Evolutionary conservation across 176 grass and related monocot species (phyloP).

Genomic region (Avena atlantica): DNA sequence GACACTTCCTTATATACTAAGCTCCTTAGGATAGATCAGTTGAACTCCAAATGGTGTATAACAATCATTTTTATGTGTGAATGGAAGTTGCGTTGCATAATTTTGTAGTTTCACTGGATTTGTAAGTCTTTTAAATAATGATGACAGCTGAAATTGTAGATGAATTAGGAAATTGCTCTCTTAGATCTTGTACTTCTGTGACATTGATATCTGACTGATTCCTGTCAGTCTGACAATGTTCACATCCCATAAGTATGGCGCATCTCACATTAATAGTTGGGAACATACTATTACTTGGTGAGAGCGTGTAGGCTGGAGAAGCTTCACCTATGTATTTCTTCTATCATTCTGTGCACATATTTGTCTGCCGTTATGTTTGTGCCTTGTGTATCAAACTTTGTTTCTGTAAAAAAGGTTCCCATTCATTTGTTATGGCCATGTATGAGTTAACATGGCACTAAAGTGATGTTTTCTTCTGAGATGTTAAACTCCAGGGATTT

Average conservation of each 20-base stretch:
- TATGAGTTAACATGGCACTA: background rate
- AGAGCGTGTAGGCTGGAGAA: background rate
- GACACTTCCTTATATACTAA: background rate
- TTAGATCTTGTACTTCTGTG: background rate
- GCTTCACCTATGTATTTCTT: background rate
- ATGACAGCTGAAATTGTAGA: background rate
- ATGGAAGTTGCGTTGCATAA: background rate
- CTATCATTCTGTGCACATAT: slow-evolving; percentile 1
- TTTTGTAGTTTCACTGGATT: slow-evolving; percentile 29
- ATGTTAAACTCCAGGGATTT: background rate
- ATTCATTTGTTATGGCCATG: background rate
- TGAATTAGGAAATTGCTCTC: slow-evolving; percentile 13
- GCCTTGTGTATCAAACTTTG: background rate
- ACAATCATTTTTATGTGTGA: background rate
- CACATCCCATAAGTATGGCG: background rate
- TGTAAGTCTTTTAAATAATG: slow-evolving; percentile 28
- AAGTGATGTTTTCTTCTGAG: background rate
- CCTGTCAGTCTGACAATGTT: background rate
- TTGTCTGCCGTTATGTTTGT: background rate
- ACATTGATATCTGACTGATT: slow-evolving; percentile 12
- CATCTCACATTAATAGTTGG: background rate
- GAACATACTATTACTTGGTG: background rate
- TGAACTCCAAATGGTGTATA: background rate
- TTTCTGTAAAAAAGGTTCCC: background rate
- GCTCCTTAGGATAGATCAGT: background rate